Evolutionary conservation across 2,329 filamentous ascomycete species (phyloP).

Genomic region (Fusarium mexicanum): DNA sequence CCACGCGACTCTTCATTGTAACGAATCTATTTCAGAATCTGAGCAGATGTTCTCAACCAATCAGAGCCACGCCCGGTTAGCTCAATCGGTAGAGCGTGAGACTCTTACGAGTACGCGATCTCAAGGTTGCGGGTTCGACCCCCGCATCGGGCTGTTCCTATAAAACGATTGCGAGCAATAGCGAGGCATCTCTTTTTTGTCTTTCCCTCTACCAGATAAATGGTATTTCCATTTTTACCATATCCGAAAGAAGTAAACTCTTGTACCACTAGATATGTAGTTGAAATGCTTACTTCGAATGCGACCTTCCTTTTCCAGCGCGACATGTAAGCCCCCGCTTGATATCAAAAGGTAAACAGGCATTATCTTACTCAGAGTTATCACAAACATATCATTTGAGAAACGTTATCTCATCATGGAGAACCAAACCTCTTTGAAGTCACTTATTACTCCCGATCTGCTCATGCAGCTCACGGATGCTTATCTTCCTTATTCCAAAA

Average conservation of each 20-base stretch:
- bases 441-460: neutral
- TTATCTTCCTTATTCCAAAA: neutral
- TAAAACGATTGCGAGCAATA: constrained; percentile 65
- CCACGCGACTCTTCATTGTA: fast-evolving
- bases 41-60: fast-evolving
- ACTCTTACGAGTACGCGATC: constrained; percentile 64
- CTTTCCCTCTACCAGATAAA: fast-evolving
- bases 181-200: constrained; percentile 50
- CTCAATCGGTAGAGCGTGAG: constrained; percentile 69
- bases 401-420: neutral
- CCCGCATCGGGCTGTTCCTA: constrained; percentile 51
- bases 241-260: fast-evolving
- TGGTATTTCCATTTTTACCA: fast-evolving
- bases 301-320: neutral
- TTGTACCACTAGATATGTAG: fast-evolving
- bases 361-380: fast-evolving
- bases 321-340: neutral
- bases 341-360: fast-evolving
- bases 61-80: constrained; percentile 48
- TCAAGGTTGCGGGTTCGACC: constrained; percentile 67
- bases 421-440: fast-evolving
- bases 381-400: neutral
- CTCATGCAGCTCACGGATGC: neutral
- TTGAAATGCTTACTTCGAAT: fast-evolving
- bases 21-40: fast-evolving